Evolutionary conservation across 2,329 filamentous ascomycete species (phyloP), one percentile per base, ranked within the genome.

Genomic region (Ceratocystis eucalypticola): DNA sequence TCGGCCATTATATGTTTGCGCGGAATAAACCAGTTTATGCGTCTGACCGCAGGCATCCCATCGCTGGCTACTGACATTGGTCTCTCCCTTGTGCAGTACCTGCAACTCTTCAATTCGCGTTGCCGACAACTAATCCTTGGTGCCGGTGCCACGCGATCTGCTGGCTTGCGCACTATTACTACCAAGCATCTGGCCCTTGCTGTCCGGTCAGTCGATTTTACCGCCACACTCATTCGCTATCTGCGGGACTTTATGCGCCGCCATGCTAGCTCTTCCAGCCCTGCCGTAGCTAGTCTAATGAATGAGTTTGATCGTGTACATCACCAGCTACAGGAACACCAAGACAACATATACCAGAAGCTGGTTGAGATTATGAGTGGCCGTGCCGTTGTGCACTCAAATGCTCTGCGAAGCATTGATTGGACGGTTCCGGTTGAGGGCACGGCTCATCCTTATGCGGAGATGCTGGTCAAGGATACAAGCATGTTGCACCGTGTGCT

Each of bases 101-200:
- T 97, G 15, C 89, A 94, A 70, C 81, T 96, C 3, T 99, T 97
- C 80, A 96, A 99, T 75, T 96, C 91, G 1, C 88, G 94, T 22
- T 92, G 92, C 67, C 95, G 89, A n/a, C 94, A 99, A 74, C 83
- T 99, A 67, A 96, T 99, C 70, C 85, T 99, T 5, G 94, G 94
- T 0, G 94, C 94, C 1, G 94, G 94, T 3, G 94, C 94, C 3
- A 96, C 90, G 4, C 82, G 85, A 45, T 91, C 88, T 28, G 94
- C 92, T 0, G 93, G 93, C 0, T 79, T 99, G 22, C 96, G 91
- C 74, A 96, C 96, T 72, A 99, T 99, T 74, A 96, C 90, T 0
- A 96, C 94, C 0, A 94, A 94, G 71, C 93, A 99, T 76, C 82
- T 99, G 1, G 92, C 94, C 0, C 84, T 97, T 20, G 92, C 94